Evolutionary conservation across 345 rosid genomes (phyloP), one percentile per base, ranked within the genome.

Genomic region (Camelina neglecta): DNA sequence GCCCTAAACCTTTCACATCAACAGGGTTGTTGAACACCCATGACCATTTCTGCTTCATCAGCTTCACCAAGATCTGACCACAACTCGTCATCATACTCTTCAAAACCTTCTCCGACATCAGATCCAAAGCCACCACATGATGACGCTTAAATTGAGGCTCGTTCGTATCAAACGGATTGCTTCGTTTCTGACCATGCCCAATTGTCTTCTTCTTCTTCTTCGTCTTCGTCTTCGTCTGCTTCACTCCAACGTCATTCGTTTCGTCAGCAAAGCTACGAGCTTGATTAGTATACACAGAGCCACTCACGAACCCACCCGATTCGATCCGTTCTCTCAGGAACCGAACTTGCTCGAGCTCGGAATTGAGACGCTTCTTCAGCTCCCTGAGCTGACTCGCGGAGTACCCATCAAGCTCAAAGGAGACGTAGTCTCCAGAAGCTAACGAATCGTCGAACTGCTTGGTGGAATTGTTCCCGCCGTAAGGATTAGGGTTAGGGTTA

Each of bases 321-420:
- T 79, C 75, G 78, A 89, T 84, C 20, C 90, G 89, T 57, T 74
- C 84, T 65, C 80, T 86, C 13, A 92, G 66, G 73, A 75, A 76
- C 33, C 93, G 90, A 71, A 92, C 86, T 85, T 78, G 90, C 71
- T 88, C 95, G 10, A 92, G 90, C 86, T 92, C 97, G 10, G 10
- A 59, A 12, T 76, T 78, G 74, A 92, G 76, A 7, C 84, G 90
- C 67, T 64, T 79, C 74, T 86, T 89, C 6, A 89, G 83, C 85
- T 88, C 95, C 69, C 31, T 83, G 45, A 86, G 85, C 64, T 83
- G 82, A 71, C 51, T 81, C 41, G 83, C 67, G 47, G 83, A 78
- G 35, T 85, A 86, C 0, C 85, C 86, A 7, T 89, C 91, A 20
- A 87, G 91, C n/a, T 84, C 89, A 15, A 86, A 86, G 4, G 93